Evolutionary conservation across 2,329 filamentous ascomycete genomes (phyloP).

Genomic region (Talaromyces atroroseus): DNA sequence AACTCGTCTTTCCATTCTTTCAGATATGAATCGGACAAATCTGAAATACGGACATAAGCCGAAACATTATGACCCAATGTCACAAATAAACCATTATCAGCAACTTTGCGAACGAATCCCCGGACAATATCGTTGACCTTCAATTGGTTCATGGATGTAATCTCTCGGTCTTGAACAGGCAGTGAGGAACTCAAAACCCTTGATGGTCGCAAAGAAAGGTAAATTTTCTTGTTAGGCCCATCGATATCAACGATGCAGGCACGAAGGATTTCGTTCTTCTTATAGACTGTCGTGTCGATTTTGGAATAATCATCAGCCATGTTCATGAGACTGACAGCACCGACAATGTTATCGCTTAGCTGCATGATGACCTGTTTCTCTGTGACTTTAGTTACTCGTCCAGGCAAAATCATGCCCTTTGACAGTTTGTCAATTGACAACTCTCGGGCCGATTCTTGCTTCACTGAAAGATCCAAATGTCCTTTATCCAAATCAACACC

Average conservation of each 20-base stretch:
- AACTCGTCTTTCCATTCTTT: conserved; percentile 95
- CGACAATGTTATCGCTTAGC: conserved; percentile 72
- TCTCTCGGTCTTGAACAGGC: conserved; percentile 72
- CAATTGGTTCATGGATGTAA: conserved; percentile 65
- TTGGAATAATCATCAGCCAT: conserved; percentile 80
- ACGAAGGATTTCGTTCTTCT: conserved; percentile 79
- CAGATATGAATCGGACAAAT: conserved; percentile 83
- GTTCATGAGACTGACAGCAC: conserved; percentile 75
- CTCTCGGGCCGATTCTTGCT: conserved; percentile 52
- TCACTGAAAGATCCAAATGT: conserved; percentile 77
- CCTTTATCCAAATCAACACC: conserved; percentile 66
- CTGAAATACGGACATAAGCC: conserved; percentile 76
- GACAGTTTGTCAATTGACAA: conserved; percentile 68
- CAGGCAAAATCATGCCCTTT: conserved; percentile 74
- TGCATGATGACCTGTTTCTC: conserved; percentile 82
- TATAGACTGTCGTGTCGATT: conserved; percentile 67
- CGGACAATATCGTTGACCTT: conserved; percentile 73
- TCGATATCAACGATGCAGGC: conserved; percentile 83
- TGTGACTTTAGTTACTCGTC: conserved; percentile 75
- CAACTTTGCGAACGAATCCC: conserved; percentile 86
- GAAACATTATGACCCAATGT: conserved; percentile 74
- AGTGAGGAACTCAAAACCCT: conserved; percentile 82
- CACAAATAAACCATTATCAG: conserved; percentile 85
- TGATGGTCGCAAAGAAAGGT: conserved; percentile 77
- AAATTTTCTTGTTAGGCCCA: conserved; percentile 73